Base-by-base conservation (phyloP, 305 asterid genomes). In the Fraxinus ornus region DNA sequence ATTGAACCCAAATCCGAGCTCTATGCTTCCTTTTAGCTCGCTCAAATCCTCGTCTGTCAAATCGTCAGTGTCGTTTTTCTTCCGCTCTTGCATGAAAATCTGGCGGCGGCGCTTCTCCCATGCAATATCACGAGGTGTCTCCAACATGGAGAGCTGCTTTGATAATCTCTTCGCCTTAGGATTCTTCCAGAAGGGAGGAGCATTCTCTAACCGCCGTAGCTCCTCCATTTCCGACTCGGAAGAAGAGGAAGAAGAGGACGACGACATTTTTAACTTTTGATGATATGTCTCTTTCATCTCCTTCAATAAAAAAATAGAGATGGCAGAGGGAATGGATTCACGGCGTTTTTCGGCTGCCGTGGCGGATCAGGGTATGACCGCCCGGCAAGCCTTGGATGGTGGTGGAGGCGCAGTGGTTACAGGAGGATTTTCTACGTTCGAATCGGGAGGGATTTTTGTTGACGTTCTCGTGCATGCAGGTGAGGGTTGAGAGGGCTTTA, bases 41-140 rank as follows among this genome's bases (percentile, higher is more conserved):
- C 84, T 88, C 71, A 94, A 84, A 76, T 94, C 98, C 88, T 92
- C 98, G 66, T 94, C 98, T 0, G 97, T 93, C 82, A 93, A 83
- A n/a, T 73, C 79, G 0, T 86, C 91, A 0, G 78, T 66, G 17
- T 86, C 90, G 6, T 78, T 88, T 70, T 62, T 89, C 86, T 81
- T 82, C 84, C 89, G 79, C 84, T 92, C 97, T 88, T 91, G 94
- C 5, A 74, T 78, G 7, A 90, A 84, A 44, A 88, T 86, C 82
- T 91, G 95, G 28, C 91, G 91, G 3, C 97, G 91, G 7, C 97
- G 92, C 81, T 89, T 88, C 88, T 94, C 97, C 98, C 98, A 94
- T 15, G 95, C 94, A 9, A 84, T 80, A 82, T 94, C 91, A 0
- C 98, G 92, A 1, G 92, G 92, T n/a, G 83, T 86, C 88, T 92